These are phyloP conservation scores for Suhomyces anneliseae DNA, from an alignment of 1,139 yeast species.

Conservation along the genomic window DNA sequence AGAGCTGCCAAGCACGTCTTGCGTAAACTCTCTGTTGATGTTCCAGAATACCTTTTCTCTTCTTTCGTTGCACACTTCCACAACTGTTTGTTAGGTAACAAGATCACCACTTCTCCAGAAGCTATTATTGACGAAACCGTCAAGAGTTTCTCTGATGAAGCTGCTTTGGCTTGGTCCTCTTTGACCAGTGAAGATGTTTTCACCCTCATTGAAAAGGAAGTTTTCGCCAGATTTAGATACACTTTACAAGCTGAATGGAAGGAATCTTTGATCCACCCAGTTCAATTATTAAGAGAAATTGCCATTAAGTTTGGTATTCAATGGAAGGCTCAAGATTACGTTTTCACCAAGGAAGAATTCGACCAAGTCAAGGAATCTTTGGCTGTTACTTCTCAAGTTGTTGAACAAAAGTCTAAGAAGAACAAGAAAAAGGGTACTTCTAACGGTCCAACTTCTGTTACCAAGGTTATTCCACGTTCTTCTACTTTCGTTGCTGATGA, in stretches of 20 bases:
- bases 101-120: constrained; percentile 44
- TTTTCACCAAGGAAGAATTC: constrained; percentile 48
- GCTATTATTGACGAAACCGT: constrained; percentile 46
- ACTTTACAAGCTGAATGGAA: constrained; percentile 53
- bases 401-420: constrained; percentile 13
- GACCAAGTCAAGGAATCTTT: constrained; percentile 29
- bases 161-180: constrained; percentile 44
- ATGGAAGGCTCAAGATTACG: constrained; percentile 61
- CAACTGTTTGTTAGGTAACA: constrained; percentile 64
- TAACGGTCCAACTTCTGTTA: constrained; percentile 25
- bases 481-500: constrained; percentile 60
- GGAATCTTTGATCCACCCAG: constrained; percentile 29
- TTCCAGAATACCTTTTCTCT: constrained; percentile 60
- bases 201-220: constrained; percentile 50
- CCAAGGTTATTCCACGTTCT: constrained; percentile 24
- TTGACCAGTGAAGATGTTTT: constrained; percentile 48
- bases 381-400: constrained; percentile 18
- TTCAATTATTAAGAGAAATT: constrained; percentile 66
- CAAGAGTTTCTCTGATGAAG: constrained; percentile 41
- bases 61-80: constrained; percentile 68
- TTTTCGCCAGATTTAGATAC: constrained; percentile 61
- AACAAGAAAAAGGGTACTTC: constrained; percentile 26
- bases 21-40: constrained; percentile 43
- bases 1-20: constrained; percentile 79
- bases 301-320: constrained; percentile 85